Percentiles rank a stretch among this genome's conserved stretches.
These are phyloP conservation scores for Auricularia heimuer DNA, from an alignment of 768 basidiomycete species.

Conservation along the genomic window DNA sequence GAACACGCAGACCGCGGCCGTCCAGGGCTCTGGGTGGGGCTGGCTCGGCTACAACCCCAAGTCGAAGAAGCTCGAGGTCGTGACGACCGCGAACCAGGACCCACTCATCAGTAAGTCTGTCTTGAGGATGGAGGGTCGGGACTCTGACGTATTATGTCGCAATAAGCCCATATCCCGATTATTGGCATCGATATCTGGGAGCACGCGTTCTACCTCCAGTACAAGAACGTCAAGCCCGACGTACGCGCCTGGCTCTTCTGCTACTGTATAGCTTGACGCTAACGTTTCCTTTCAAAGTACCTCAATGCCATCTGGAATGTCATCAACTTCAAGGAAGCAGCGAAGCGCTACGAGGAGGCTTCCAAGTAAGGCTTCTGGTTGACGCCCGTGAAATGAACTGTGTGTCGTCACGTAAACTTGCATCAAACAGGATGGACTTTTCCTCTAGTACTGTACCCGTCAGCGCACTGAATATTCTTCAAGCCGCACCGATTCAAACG, in stretches of 20 bases:
- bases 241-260: slow-evolving; percentile 37
- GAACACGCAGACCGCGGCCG: slow-evolving; percentile 79
- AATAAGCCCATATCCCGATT: slow-evolving; percentile 50
- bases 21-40: slow-evolving; percentile 98
- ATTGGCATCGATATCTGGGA: slow-evolving; percentile 95
- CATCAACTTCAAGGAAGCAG: slow-evolving; percentile 67
- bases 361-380: background rate
- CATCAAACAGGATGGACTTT: too few species aligned
- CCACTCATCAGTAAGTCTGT: slow-evolving; percentile 49
- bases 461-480: too few species aligned
- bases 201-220: slow-evolving; percentile 94
- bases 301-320: slow-evolving; percentile 68
- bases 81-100: slow-evolving; percentile 95
- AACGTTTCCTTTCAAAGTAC: slow-evolving; percentile 34
- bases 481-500: too few species aligned
- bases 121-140: too few species aligned
- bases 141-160: background rate
- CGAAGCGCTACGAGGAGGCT: slow-evolving; percentile 45
- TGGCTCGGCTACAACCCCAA: slow-evolving; percentile 81
- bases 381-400: too few species aligned
- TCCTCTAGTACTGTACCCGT: too few species aligned
- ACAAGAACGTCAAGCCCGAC: slow-evolving; percentile 88
- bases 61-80: slow-evolving; percentile 73
- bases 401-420: too few species aligned
- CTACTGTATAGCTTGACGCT: background rate